phyloP scores from a whole-genome alignment of 163 green algal genomes.

The Volvox carteri region DNA sequence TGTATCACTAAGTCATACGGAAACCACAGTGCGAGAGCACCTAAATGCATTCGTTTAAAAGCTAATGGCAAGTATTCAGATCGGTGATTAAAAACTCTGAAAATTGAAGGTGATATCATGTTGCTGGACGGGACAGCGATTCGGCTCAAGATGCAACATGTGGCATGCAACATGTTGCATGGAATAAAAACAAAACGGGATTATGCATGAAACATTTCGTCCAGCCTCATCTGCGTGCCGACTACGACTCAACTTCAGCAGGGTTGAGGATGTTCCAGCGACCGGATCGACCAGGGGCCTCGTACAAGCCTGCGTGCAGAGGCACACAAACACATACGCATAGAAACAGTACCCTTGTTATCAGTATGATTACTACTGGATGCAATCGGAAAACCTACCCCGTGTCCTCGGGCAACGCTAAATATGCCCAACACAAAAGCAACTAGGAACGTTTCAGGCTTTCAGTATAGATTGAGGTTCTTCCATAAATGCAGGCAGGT shows the following conservation, averaged over 20 bases:
- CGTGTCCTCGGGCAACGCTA: background rate
- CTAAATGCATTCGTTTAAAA: no score
- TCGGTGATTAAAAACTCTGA: no score
- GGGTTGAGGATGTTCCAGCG: background rate
- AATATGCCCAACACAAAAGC: background rate
- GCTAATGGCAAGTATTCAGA: no score
- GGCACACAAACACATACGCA: no score
- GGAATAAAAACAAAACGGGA: no score
- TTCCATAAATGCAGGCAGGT: slow-evolving; percentile 34
- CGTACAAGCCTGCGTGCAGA: slow-evolving; percentile 1
- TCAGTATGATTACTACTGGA: background rate
- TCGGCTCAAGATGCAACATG: no score
- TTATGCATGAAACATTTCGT: background rate
- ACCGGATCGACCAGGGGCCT: background rate
- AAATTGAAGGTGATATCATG: no score
- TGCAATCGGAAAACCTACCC: background rate
- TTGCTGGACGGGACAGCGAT: no score
- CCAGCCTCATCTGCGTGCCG: background rate
- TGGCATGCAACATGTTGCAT: no score
- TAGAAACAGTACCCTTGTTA: background rate
- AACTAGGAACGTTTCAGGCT: background rate
- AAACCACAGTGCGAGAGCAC: no score
- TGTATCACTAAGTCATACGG: no score
- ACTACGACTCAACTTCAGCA: background rate
- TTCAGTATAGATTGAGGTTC: slow-evolving; percentile 31